Conservation (phyloP, 2,329 filamentous ascomycete genomes). For the Aspergillus pseudonomiae region DNA sequence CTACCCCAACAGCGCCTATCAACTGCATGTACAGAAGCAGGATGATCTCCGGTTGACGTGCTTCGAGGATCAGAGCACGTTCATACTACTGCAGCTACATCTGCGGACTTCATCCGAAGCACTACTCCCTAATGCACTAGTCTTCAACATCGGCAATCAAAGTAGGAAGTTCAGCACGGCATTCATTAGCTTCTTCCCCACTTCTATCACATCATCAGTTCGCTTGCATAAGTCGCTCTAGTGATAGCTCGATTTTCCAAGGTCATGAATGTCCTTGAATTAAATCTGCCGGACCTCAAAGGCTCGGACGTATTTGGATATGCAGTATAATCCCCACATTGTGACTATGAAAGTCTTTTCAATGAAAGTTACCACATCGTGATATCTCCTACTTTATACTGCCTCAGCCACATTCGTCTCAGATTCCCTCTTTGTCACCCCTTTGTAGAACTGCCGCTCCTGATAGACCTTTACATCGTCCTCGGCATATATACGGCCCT, state of each 20-base stretch:
- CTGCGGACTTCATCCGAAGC: background rate
- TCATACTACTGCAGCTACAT: background rate
- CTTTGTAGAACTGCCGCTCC: slow-evolving; percentile 12
- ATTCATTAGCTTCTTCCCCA: background rate
- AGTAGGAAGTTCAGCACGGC: background rate
- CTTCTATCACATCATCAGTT: background rate
- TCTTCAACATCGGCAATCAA: background rate
- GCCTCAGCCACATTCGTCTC: background rate
- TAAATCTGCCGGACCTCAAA: background rate
- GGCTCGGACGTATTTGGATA: rapidly evolving
- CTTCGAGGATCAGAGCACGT: background rate
- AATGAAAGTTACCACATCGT: no score
- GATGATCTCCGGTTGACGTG: background rate
- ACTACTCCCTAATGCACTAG: background rate
- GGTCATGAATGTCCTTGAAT: background rate
- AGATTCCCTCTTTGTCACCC: background rate
- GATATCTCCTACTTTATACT: background rate
- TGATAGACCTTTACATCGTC: slow-evolving; percentile 14
- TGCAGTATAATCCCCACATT: background rate
- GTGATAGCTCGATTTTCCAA: background rate
- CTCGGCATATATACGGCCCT: slow-evolving; percentile 12
- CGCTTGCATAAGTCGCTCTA: background rate
- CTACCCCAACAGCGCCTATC: background rate
- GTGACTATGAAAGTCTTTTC: no score
- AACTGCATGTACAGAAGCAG: background rate